These are phyloP conservation scores for Boletus reticulatus DNA, from an alignment of 768 basidiomycete species.

Conservation along the genomic window DNA sequence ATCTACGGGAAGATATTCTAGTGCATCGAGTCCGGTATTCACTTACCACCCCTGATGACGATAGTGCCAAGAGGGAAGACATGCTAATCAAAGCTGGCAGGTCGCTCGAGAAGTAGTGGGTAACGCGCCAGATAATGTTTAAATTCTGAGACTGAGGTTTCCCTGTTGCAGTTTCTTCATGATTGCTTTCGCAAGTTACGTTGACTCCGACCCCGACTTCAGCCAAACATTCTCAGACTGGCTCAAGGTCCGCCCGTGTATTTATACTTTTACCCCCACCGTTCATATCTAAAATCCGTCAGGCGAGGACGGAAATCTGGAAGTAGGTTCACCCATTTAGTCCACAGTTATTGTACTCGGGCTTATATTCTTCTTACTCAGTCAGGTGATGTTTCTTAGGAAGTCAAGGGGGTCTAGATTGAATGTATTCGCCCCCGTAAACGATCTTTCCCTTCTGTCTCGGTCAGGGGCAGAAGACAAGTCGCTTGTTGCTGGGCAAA, in stretches of 20 bases:
- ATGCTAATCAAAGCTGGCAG: constrained; percentile 66
- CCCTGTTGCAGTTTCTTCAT: constrained; percentile 75
- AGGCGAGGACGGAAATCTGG: constrained; percentile 88
- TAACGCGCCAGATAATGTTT: constrained; percentile 2
- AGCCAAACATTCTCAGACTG: constrained; percentile 78
- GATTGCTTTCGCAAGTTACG: constrained; percentile 89
- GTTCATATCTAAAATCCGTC: not conserved
- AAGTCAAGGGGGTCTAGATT: constrained; percentile 77
- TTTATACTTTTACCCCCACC: not conserved
- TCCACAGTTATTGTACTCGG: not conserved
- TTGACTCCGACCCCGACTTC: constrained; percentile 65
- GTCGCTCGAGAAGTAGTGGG: constrained; percentile 89
- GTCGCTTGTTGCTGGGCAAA: constrained; percentile 61
- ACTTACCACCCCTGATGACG: constrained; percentile 70
- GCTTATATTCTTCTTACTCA: constrained; percentile 26
- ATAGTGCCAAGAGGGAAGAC: constrained; percentile 47
- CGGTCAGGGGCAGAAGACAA: constrained; percentile 59
- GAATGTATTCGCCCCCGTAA: constrained; percentile 89
- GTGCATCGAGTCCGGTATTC: constrained; percentile 83
- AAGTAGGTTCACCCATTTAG: constrained; percentile 55
- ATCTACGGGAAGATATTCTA: constrained; percentile 88
- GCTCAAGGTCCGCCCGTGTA: constrained; percentile 58
- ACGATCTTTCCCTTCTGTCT: constrained; percentile 82
- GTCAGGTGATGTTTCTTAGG: constrained; percentile 85
- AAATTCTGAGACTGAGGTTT: not conserved